Evolutionary conservation across 2,329 filamentous ascomycete species (phyloP), one percentile per base, ranked within the genome.

Genomic region (Xylaria sp.): DNA sequence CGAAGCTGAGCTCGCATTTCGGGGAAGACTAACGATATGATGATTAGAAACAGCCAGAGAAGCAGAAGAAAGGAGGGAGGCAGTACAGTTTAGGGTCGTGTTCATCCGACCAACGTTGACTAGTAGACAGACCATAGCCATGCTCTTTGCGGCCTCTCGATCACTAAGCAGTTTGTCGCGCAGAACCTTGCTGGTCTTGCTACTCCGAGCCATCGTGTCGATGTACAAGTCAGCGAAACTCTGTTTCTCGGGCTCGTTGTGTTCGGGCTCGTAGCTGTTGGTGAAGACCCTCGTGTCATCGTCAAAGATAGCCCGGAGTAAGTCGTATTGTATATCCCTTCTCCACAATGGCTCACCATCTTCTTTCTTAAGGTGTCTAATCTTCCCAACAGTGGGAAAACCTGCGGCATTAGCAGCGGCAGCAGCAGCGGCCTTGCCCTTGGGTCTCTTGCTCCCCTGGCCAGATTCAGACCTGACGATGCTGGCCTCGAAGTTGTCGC

Each of bases 51-150:
- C 13, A 20, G 16, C 18, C 17, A 38, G 16, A 51, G 7, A 24
- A 29, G 44, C 41, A 52, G n/a, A 29, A 52, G 7, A 18, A 51
- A 44, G 34, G 52, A 53, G 48, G 7, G n/a, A 8, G 7, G 50
- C 72, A 86, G 69, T 78, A 96, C 92, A 97, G 69, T 99, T 99
- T 44, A 99, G 79, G 0, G 94, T 99, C 1, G 94, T 99, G 74
- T 99, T 99, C 94, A 99, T 99, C 60, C 94, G 84, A 54, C 94
- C 94, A 60, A 99, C 90, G 69, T 99, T 99, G 71, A 99, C 94
- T 66, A 99, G 77, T 61, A 99, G 78, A 74, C 94, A 99, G 54
- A 99, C 93, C 94, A 99, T 99, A 48, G 94, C 94, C 94, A 99
- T 99, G 68, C 91, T 93, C 72, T 96, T 92, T 34, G 93, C 94